Conservation (phyloP, 2,329 filamentous ascomycete species). For the Corinectria fuckeliana region DNA sequence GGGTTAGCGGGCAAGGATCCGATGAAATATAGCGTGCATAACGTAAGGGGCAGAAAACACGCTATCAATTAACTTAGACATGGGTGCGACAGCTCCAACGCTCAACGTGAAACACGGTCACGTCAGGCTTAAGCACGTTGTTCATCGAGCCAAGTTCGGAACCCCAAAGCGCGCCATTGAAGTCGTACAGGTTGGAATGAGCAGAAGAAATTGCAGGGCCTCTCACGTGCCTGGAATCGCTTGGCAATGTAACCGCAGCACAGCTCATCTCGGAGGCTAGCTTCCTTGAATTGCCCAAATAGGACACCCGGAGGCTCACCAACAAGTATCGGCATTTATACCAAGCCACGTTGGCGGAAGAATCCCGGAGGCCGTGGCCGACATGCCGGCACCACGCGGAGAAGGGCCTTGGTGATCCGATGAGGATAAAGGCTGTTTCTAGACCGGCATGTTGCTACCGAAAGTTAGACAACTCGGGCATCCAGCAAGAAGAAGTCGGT, state of each 20-base stretch:
- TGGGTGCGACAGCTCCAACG: background rate
- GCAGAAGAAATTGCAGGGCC: background rate
- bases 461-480: background rate
- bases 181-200: background rate
- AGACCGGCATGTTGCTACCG: background rate
- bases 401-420: background rate
- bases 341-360: background rate
- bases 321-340: background rate
- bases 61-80: background rate
- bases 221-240: background rate
- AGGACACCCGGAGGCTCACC: slow-evolving; percentile 17
- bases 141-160: background rate
- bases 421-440: background rate
- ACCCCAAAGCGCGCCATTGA: background rate
- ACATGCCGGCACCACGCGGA: slow-evolving; percentile 1
- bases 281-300: slow-evolving; percentile 22
- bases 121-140: background rate
- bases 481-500: background rate
- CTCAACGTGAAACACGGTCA: background rate
- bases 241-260: slow-evolving; percentile 17
- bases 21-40: background rate
- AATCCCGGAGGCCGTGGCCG: slow-evolving; percentile 1
- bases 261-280: slow-evolving; percentile 26
- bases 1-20: slow-evolving; percentile 16
- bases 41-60: background rate